Evolutionary conservation across 2,329 filamentous ascomycete species (phyloP), one percentile per base, ranked within the genome.

Genomic region (Grosmannia serpens): DNA sequence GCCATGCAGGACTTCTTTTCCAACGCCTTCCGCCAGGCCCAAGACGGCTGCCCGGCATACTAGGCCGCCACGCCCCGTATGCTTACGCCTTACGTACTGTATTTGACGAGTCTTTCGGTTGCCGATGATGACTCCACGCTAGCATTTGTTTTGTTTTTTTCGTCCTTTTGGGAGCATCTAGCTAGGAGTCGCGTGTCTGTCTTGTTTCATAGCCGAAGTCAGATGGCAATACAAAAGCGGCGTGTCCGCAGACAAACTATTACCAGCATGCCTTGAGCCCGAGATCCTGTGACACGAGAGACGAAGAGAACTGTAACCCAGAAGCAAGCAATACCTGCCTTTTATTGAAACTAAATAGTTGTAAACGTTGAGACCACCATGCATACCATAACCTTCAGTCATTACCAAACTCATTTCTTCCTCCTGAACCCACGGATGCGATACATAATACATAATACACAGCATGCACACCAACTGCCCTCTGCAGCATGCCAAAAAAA

Each of bases 1-100:
- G 94, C 94, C 22, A 96, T 99, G 92, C 89, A 96, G 71, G 83
- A 91, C 58, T 94, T 99, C 72, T 99, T 99, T 68, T 80, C 87
- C 5, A 81, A 80, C 47, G 89, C 89, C 13, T 92, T 92, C 71
- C 73, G 77, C 64, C 80, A 87, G 60, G 87, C 87, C 2, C 70
- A 84, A 68, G 77, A 73, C 53, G 80, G 79, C n/a, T 84, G 81
- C 67, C 77, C 80, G 24, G 69, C 74, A 1, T 82, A 80, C 63
- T 83, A n/a, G 20, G n/a, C 9, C 22, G 46, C 46, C 46, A 49
- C 46, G n/a, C 47, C 22, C 9, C 10, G 26, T 26, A 50, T 50
- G 26, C 47, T 26, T 8, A 38, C 24, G 33, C 35, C 27, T 38
- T 31, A 35, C 22, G 38, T 29, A 24, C 15, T 53, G 31, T 27